These are phyloP conservation scores for Leccinum longicurvipes DNA, from an alignment of 768 basidiomycete genomes.

Conservation along the genomic window DNA sequence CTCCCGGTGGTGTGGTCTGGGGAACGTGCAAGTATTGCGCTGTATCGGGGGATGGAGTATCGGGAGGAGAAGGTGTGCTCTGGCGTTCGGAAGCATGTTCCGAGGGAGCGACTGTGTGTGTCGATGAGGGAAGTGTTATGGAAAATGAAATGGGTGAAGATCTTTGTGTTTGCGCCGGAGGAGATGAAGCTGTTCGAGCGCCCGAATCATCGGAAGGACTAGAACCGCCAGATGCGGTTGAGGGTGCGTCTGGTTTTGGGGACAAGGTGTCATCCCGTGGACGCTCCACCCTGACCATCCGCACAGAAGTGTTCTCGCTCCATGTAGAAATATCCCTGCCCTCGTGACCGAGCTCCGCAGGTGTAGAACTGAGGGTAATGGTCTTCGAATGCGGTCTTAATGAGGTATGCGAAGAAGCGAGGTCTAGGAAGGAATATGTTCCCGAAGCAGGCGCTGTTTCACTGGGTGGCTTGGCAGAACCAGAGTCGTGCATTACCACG, in stretches of 20 bases:
- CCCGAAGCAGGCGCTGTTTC: slow-evolving; percentile 26
- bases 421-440: slow-evolving; percentile 33
- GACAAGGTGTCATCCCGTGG: slow-evolving; percentile 12
- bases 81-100: slow-evolving; percentile 14
- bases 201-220: slow-evolving; percentile 26
- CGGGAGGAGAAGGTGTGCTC: slow-evolving; percentile 18
- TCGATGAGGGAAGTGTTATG: slow-evolving; percentile 43
- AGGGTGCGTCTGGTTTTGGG: slow-evolving; percentile 31
- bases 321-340: slow-evolving; percentile 5
- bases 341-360: slow-evolving; percentile 26
- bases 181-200: slow-evolving; percentile 15
- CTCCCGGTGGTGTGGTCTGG: slow-evolving; percentile 23
- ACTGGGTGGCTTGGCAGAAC: slow-evolving; percentile 14
- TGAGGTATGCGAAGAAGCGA: slow-evolving; percentile 27
- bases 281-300: slow-evolving; percentile 18
- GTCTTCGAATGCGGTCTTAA: slow-evolving; percentile 24
- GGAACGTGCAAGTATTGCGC: slow-evolving; percentile 29
- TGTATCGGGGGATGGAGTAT: slow-evolving; percentile 4
- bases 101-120: slow-evolving; percentile 27
- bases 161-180: slow-evolving; percentile 20
- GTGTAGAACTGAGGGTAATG: slow-evolving; percentile 25
- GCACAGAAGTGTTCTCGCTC: slow-evolving; percentile 20
- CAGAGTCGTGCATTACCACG: slow-evolving; percentile 27
- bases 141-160: slow-evolving; percentile 43
- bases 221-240: slow-evolving; percentile 30